phyloP scores from a whole-genome alignment of 495 filamentous ascomycete genomes.

The Cairneyella variabilis region DNA sequence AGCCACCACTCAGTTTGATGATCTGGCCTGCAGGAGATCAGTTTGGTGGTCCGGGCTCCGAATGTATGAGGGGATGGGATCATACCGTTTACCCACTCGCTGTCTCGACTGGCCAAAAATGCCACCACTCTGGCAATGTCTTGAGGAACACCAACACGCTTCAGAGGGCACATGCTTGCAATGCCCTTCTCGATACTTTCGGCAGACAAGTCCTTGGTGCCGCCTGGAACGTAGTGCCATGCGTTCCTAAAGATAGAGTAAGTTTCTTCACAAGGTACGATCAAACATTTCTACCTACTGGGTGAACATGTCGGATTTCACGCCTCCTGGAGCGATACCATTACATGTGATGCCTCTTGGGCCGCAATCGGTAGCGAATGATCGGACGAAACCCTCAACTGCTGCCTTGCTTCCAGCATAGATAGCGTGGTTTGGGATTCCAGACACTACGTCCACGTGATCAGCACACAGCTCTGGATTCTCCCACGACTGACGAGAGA shows the following conservation, averaged over 20 bases:
- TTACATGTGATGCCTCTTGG: conserved; percentile 72
- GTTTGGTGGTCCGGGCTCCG: not conserved
- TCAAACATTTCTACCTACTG: conserved; percentile 23
- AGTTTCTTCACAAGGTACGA: not conserved
- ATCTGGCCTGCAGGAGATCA: conserved; percentile 32
- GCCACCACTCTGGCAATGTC: conserved; percentile 43
- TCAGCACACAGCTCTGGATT: not conserved
- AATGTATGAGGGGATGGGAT: not conserved
- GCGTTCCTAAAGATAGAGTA: conserved; percentile 36
- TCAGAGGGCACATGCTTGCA: conserved; percentile 41
- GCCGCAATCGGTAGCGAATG: conserved; percentile 69
- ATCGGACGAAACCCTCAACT: conserved; percentile 73
- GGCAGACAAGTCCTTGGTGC: conserved; percentile 32
- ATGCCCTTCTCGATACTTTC: conserved; percentile 41
- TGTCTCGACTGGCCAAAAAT: conserved; percentile 50
- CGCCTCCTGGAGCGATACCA: conserved; percentile 66
- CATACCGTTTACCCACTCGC: conserved; percentile 61
- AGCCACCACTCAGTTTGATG: conserved; percentile 30
- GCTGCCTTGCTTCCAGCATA: conserved; percentile 77
- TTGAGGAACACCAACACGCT: conserved; percentile 49
- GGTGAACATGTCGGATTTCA: conserved; percentile 77
- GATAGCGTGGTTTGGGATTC: conserved; percentile 67
- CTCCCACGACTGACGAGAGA: not conserved
- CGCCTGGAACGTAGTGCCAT: conserved; percentile 60
- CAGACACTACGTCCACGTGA: conserved; percentile 29